Evolutionary conservation across 164 flowering plant genomes (phyloP), one percentile per base, ranked within the genome.

Genomic region (Paratinospora sagittata): DNA sequence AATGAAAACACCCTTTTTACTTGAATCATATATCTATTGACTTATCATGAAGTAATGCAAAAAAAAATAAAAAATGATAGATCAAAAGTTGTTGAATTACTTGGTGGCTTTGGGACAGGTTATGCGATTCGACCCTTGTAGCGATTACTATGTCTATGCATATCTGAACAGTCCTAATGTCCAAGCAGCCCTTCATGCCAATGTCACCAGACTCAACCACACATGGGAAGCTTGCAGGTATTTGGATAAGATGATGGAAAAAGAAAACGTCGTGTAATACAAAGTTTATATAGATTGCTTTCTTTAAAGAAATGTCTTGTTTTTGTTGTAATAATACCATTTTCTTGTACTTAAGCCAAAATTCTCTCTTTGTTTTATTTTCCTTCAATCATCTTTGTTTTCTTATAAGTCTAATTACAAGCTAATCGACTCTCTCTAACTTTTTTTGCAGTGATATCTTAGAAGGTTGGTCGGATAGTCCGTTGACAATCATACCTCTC

Each of bases 161-260:
- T 90, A 89, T 70, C 34, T 92, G 39, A 92, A 92, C 45, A 57
- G 77, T 8, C 80, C 81, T 1, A 81, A 84, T 6, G 97, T 92
- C 26, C 97, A 90, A 77, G 27, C 78, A 41, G 90, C 96, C 17
- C 73, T 92, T 19, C 97, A 92, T 82, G 93, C 88, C 52, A 84
- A 85, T 74, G 78, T 82, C 17, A 84, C 84, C 45, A 78, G 74
- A 3, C 64, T 83, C 10, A 24, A 30, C 6, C 61, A 81, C 70
- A 77, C 74, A n/a, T 85, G 88, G 84, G 61, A 73, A 14, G 68
- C 79, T 8, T 87, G 87, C 86, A 84, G 84, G 89, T 84, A 74
- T 26, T 24, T 14, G n/a, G n/a, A n/a, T n/a, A n/a, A n/a, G n/a
- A n/a, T n/a, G n/a, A n/a, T n/a, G n/a, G n/a, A n/a, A n/a, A n/a